Conservation (phyloP, 2,329 filamentous ascomycete genomes). For the Stylonectria norvegica region DNA sequence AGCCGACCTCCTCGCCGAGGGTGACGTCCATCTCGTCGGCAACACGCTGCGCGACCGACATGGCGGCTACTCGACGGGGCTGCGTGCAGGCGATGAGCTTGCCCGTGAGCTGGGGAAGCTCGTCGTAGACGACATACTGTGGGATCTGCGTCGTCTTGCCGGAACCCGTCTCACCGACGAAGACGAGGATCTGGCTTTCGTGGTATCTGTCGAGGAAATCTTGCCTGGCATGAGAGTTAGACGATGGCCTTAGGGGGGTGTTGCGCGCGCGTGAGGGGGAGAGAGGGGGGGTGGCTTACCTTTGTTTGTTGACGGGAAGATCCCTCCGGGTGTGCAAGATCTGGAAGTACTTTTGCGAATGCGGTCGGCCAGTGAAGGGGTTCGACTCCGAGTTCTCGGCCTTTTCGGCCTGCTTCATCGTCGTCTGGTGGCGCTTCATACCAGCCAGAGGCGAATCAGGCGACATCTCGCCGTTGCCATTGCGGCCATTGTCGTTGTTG, state of each 20-base stretch:
- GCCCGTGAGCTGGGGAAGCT: conserved; percentile 77
- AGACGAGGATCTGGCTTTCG: conserved; percentile 90
- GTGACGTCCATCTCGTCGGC: conserved; percentile 93
- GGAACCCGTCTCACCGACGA: conserved; percentile 98
- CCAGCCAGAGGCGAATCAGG: conserved; percentile 53
- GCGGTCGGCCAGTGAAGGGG: conserved; percentile 74
- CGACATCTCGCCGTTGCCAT: conserved; percentile 35
- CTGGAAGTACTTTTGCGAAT: conserved; percentile 82
- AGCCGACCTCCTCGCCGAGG: conserved; percentile 92
- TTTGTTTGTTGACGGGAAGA: conserved; percentile 88
- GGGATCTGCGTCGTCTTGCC: conserved; percentile 99
- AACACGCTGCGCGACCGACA: conserved; percentile 98
- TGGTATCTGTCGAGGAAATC: conserved; percentile 95
- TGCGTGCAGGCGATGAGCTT: conserved; percentile 98
- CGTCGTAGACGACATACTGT: conserved; percentile 96
- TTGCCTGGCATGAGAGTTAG: conserved; percentile 49
- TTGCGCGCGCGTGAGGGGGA: neutral
- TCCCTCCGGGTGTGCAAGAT: conserved; percentile 82
- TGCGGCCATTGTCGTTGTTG: conserved; percentile 45
- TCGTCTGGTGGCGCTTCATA: conserved; percentile 77
- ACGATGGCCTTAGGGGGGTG: conserved; percentile 3
- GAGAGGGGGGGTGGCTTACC: conserved; percentile 45
- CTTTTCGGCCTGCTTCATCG: conserved; percentile 65
- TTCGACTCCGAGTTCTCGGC: conserved; percentile 81
- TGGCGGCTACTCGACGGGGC: conserved; percentile 93